Conservation (phyloP, 768 basidiomycete species). For the Cystofilobasidium capitatum region DNA sequence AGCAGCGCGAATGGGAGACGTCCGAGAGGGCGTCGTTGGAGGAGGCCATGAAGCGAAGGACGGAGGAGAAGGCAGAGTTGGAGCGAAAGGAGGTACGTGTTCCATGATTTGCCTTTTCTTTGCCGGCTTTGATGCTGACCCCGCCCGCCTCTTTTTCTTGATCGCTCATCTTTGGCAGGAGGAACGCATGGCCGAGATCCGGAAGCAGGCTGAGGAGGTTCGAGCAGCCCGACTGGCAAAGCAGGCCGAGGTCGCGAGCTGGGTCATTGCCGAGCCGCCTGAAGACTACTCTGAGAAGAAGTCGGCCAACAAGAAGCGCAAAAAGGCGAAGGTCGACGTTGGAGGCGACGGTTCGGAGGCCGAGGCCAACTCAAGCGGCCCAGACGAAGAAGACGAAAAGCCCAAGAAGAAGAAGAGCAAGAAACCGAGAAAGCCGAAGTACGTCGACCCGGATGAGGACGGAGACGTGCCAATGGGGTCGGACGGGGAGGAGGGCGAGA, state of each 20-base stretch:
- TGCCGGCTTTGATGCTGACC: not conserved
- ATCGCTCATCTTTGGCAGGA: slow-evolving; percentile 28
- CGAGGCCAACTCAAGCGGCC: not conserved
- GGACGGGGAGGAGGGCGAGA: slow-evolving; percentile 4
- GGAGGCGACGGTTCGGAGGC: slow-evolving; percentile 44
- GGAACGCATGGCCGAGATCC: slow-evolving; percentile 42
- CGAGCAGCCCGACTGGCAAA: slow-evolving; percentile 63
- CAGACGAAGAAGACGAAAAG: slow-evolving; percentile 44
- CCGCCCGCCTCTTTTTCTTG: not conserved
- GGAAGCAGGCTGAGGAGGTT: slow-evolving; percentile 63
- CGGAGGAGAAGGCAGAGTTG: slow-evolving; percentile 62
- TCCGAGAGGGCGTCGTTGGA: slow-evolving; percentile 49
- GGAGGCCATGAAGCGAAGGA: slow-evolving; percentile 62
- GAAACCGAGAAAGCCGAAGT: slow-evolving; percentile 28
- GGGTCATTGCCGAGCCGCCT: slow-evolving; percentile 42
- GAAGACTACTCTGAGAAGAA: slow-evolving; percentile 65
- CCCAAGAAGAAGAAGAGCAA: slow-evolving; percentile 32
- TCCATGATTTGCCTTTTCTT: not conserved
- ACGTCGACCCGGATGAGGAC: slow-evolving; percentile 23
- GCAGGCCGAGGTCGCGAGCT: slow-evolving; percentile 33
- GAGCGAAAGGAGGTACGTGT: slow-evolving; percentile 56
- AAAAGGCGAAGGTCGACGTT: slow-evolving; percentile 42
- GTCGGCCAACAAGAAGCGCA: slow-evolving; percentile 54
- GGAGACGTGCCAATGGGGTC: not conserved
- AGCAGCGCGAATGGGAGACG: slow-evolving; percentile 33